Evolutionary conservation across 148 eudicot species (phyloP).

Genomic region (Dysphania ambrosioides): DNA sequence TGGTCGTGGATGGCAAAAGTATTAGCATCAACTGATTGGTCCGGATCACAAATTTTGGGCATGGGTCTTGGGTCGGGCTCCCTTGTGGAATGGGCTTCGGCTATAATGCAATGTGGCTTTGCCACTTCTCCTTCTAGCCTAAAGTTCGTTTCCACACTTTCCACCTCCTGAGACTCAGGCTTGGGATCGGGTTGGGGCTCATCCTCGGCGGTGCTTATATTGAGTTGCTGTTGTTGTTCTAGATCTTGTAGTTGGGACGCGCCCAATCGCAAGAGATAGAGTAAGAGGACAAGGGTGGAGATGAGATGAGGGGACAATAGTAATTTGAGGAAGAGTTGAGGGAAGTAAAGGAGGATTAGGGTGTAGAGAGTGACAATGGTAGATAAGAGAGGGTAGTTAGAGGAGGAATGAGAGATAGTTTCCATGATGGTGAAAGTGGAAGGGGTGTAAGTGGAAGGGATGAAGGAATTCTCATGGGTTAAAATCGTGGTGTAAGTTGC

Average conservation of each 20-base stretch:
- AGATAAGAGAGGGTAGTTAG: slow-evolving; percentile 52
- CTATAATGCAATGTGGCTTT: neutral
- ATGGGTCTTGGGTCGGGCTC: neutral
- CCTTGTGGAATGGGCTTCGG: neutral
- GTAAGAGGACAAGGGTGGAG: slow-evolving; percentile 46
- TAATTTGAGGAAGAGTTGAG: slow-evolving; percentile 30
- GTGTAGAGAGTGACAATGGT: slow-evolving; percentile 43
- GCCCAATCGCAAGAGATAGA: slow-evolving; percentile 55
- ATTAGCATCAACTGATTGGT: neutral
- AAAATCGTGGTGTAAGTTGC: neutral
- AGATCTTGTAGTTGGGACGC: slow-evolving; percentile 33
- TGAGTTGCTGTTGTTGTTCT: neutral
- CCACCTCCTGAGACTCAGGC: no score
- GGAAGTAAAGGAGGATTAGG: slow-evolving; percentile 53
- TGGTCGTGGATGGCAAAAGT: neutral
- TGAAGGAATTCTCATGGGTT: slow-evolving; percentile 6
- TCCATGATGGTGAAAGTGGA: slow-evolving; percentile 5
- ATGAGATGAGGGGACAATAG: slow-evolving; percentile 49
- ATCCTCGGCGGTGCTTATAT: neutral
- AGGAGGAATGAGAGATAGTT: slow-evolving; percentile 8
- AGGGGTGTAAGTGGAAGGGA: neutral
- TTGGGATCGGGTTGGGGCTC: neutral
- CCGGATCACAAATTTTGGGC: neutral
- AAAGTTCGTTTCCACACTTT: no score
- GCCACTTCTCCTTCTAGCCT: no score